phyloP scores from a whole-genome alignment of 78 protist species.

The Planoprotostelium fungivorum region DNA sequence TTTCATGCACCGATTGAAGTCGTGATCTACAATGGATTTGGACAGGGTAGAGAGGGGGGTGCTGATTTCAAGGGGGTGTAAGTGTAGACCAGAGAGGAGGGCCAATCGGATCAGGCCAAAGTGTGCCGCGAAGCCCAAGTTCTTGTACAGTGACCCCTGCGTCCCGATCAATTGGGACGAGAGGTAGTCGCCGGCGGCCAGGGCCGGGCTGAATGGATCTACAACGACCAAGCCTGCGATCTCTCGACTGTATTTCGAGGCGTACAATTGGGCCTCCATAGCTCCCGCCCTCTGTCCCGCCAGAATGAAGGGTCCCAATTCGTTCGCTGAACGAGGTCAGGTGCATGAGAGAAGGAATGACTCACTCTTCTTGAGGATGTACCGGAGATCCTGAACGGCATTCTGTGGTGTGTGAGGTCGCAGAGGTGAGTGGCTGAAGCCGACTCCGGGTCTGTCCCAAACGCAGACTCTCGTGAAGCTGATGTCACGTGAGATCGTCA shows the following conservation, averaged over 20 bases:
- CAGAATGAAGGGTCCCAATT: neutral
- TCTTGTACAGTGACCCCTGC: neutral
- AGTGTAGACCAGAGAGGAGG: neutral
- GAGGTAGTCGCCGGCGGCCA: neutral
- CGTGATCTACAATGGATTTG: neutral
- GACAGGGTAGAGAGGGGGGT: neutral
- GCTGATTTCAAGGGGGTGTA: neutral
- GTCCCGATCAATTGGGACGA: neutral
- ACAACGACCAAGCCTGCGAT: neutral
- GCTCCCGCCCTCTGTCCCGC: neutral
- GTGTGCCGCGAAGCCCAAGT: neutral
- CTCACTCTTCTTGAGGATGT: neutral
- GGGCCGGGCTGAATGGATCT: neutral
- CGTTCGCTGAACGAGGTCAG: neutral
- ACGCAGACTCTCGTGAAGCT: neutral
- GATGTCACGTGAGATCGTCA: too few species aligned
- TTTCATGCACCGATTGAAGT: neutral
- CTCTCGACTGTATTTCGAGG: neutral
- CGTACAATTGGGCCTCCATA: neutral
- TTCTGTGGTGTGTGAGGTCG: neutral
- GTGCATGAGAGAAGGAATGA: neutral
- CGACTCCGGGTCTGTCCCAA: neutral
- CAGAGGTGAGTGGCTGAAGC: neutral
- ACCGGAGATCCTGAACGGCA: neutral
- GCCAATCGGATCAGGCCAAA: neutral